Percentiles rank a stretch among this genome's conserved stretches.
Conservation (phyloP, 2,329 filamentous ascomycete species). For the Fusarium bactridioides region DNA sequence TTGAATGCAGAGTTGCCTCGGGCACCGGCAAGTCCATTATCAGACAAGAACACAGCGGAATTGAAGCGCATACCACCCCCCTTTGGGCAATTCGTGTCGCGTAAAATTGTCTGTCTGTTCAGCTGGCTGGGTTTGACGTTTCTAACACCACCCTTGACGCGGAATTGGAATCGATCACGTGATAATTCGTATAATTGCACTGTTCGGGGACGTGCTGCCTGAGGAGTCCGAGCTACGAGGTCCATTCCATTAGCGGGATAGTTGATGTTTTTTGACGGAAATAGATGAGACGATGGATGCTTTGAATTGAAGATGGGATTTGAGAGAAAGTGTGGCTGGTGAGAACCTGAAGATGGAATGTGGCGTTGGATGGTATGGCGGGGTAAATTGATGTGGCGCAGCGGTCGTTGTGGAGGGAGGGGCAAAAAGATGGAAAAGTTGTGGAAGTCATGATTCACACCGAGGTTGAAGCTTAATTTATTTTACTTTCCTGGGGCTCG, state of each 20-base stretch:
- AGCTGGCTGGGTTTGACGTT: conserved; percentile 2
- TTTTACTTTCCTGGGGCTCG: background rate
- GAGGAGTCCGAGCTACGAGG: background rate
- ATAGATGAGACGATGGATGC: conserved; percentile 2
- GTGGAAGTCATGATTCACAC: conserved; percentile 29
- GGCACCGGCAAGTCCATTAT: background rate
- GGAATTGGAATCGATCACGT: background rate
- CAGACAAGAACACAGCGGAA: conserved; percentile 19
- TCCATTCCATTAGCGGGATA: conserved; percentile 6
- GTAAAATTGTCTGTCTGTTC: conserved; percentile 5
- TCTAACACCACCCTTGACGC: conserved; percentile 1
- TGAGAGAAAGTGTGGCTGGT: conserved; percentile 6
- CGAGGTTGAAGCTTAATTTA: conserved; percentile 18
- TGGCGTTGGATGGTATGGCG: conserved; percentile 19
- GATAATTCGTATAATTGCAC: background rate
- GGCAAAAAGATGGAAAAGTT: conserved; percentile 27
- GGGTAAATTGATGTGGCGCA: conserved; percentile 29
- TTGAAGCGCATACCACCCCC: conserved; percentile 2
- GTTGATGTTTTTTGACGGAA: background rate
- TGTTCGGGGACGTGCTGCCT: background rate
- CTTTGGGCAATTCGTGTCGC: conserved; percentile 33
- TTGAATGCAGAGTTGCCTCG: background rate
- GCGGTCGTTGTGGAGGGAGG: conserved; percentile 1
- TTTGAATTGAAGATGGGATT: background rate
- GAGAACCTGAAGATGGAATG: background rate